A percentile compares a stretch with the other conserved stretches of the same genome.
phyloP scores from a whole-genome alignment of 345 rosid genomes.

The Combretum micranthum region DNA sequence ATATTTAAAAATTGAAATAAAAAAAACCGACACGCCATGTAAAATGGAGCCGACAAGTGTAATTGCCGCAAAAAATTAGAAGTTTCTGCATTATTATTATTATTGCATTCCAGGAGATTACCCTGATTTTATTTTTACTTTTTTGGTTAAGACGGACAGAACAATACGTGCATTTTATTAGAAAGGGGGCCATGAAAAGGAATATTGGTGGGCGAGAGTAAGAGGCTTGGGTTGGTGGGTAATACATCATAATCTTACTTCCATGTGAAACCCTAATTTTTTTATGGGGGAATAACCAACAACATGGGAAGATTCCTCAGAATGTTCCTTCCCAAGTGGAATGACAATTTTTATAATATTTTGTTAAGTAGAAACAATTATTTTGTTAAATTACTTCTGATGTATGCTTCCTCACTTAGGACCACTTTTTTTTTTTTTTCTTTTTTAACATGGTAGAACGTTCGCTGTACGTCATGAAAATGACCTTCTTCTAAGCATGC shows the following conservation, averaged over 20 bases:
- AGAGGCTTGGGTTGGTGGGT: constrained; percentile 10
- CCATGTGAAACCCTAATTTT: constrained; percentile 5
- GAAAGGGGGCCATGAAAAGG: no score
- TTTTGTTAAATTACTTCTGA: not conserved
- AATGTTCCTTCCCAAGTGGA: constrained; percentile 10
- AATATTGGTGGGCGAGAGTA: not conserved
- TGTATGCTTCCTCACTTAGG: not conserved
- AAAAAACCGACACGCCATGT: no score
- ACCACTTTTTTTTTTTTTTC: no score
- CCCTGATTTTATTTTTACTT: no score
- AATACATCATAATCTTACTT: constrained; percentile 16
- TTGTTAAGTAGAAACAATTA: not conserved
- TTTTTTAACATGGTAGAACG: no score
- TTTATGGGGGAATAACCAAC: not conserved
- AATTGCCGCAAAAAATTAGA: no score
- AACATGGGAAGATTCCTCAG: constrained; percentile 18
- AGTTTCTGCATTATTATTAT: no score
- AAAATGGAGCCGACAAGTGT: no score
- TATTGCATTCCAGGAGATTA: no score
- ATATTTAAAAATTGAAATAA: no score
- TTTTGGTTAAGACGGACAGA: not conserved
- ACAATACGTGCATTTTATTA: not conserved
- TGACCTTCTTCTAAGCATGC: no score
- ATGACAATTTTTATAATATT: not conserved
- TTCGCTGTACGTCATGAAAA: no score